Base-by-base conservation (phyloP, 2,329 filamentous ascomycete genomes). In the Fusarium denticulatum region DNA sequence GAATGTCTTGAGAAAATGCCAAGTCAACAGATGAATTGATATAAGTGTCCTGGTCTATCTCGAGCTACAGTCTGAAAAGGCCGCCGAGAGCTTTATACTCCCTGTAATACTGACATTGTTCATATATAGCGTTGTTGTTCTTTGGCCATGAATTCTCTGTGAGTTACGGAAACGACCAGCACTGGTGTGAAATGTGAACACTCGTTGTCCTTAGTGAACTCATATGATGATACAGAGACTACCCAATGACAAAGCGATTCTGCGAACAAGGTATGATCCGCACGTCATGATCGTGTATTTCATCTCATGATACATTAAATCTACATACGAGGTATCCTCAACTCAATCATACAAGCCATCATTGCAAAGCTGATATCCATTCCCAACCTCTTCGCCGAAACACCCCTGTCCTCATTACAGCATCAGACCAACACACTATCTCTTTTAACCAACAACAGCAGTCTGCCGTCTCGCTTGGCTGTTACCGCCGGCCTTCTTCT, bases 401-500 rank as follows among this genome's bases (percentile, higher is more conserved):
- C 40, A 65, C 32, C 56, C 32, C 56, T 20, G 7, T 45, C 20
- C 43, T 56, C 52, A 37, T 65, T 47, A 69, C 55, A 30, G 24
- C 22, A 45, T 36, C 30, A 43, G 26, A 32, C 20, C 32, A 20
- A 36, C 26, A 46, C 14, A 32, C 20, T 14, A 32, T 30, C 45
- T 52, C 61, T 22, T 39, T 34, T 42, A 83, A 20, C 79, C 71
- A 72, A 78, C 76, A 28, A 79, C 80, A 6, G 80, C 78, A 36
- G 80, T 63, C 16, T 80, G 74, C 22, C 80, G 72, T 60, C 81
- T 72, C 36, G 72, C 72, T 50, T 78, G 70, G 61, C 72, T 78
- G n/a, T 74, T 71, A 10, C 58, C 65, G 9, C 72, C 71, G 16
- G 71, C 45, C 60, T 70, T 77, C 63, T 75, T 77, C 55, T 79